Evolutionary conservation across 148 eudicot genomes (phyloP).

Genomic region (Rhododendron kiyosumense): DNA sequence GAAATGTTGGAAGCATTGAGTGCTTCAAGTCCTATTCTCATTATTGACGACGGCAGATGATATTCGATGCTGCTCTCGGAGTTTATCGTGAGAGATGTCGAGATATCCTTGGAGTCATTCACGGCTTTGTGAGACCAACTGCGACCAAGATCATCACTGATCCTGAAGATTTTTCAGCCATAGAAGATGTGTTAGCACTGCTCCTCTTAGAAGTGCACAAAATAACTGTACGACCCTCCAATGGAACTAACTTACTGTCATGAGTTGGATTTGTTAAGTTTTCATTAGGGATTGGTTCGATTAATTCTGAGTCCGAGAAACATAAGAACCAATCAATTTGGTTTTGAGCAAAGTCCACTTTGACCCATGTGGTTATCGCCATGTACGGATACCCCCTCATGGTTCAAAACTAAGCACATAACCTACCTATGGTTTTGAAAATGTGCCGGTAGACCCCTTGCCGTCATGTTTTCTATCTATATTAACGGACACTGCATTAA

Average conservation of each 20-base stretch:
- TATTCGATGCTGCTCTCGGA: neutral
- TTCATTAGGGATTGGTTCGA: neutral
- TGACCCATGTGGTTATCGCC: no score
- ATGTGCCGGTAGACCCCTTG: no score
- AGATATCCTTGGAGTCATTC: no score
- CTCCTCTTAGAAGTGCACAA: neutral
- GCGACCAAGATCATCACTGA: neutral
- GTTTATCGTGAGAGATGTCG: neutral
- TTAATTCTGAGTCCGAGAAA: neutral
- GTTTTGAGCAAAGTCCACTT: neutral
- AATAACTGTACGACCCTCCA: neutral
- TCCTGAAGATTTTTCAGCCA: constrained; percentile 4
- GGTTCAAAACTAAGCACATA: no score
- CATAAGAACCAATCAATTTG: neutral
- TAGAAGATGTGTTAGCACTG: neutral
- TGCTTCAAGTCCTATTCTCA: neutral
- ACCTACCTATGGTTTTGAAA: no score
- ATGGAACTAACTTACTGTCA: neutral
- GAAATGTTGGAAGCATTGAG: neutral
- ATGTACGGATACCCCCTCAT: no score
- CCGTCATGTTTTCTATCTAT: no score
- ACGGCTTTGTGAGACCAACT: neutral
- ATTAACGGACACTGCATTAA: no score
- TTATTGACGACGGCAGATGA: neutral
- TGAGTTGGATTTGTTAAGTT: neutral